These are phyloP conservation scores for Helicostylum pulchrum DNA, from an alignment of 192 early-diverging fungal species.

Conservation along the genomic window DNA sequence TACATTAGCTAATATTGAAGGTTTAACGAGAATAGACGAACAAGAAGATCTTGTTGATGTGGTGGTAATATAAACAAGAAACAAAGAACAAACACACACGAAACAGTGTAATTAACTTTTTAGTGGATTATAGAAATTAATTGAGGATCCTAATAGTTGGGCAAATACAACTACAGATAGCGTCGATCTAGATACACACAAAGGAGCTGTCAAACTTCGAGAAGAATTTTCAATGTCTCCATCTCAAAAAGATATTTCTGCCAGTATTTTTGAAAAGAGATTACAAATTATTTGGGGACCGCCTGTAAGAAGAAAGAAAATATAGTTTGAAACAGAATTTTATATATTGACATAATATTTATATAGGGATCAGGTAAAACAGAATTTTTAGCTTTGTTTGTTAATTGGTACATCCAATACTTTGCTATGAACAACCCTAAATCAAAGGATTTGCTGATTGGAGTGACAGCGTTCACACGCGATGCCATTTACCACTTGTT, in stretches of 20 bases:
- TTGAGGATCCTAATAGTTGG: slow-evolving; percentile 42
- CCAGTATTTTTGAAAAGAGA: slow-evolving; percentile 25
- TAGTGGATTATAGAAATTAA: slow-evolving; percentile 23
- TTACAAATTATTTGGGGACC: slow-evolving; percentile 27
- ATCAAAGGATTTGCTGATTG: slow-evolving; percentile 40
- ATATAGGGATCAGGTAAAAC: slow-evolving; percentile 52
- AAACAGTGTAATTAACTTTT: not conserved
- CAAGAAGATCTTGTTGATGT: not conserved
- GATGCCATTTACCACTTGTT: slow-evolving; percentile 45
- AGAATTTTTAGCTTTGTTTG: slow-evolving; percentile 37
- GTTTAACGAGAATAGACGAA: slow-evolving; percentile 10
- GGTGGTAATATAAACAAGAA: not conserved
- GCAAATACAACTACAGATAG: slow-evolving; percentile 16
- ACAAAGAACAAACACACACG: too few relatives aligned
- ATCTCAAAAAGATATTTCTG: slow-evolving; percentile 39
- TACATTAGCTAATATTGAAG: not conserved
- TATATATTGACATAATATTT: too few relatives aligned
- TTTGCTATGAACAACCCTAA: slow-evolving; percentile 24
- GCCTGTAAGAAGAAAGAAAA: not conserved
- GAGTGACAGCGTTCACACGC: slow-evolving; percentile 48
- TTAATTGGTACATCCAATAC: slow-evolving; percentile 36
- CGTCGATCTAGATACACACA: slow-evolving; percentile 23
- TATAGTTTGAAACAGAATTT: too few relatives aligned
- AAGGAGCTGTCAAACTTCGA: slow-evolving; percentile 27
- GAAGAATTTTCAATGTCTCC: slow-evolving; percentile 40